Percentiles rank a stretch among this genome's conserved stretches.
Evolutionary conservation across 1,139 yeast species (phyloP).

Genomic region (Williopsis jadinii): DNA sequence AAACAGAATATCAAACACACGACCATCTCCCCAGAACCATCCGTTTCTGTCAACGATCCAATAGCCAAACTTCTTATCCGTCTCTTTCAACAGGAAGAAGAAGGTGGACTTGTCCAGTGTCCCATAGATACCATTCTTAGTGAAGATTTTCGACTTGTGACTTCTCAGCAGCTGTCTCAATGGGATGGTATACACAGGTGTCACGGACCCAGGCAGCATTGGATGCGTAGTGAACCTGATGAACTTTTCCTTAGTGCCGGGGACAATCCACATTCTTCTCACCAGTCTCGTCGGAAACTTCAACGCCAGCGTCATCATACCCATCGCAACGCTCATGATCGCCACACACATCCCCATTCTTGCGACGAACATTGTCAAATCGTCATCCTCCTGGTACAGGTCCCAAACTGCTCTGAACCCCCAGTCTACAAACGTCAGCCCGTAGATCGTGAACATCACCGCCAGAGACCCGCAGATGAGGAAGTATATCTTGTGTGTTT

Average conservation of each 20-base stretch:
- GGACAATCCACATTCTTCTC: slow-evolving; percentile 72
- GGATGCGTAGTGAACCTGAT: slow-evolving; percentile 70
- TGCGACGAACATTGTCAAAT: slow-evolving; percentile 27
- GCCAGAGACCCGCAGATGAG: slow-evolving; percentile 65
- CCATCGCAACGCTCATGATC: slow-evolving; percentile 34
- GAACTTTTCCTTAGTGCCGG: slow-evolving; percentile 33
- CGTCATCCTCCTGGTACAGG: slow-evolving; percentile 54
- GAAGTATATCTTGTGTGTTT: slow-evolving; percentile 74
- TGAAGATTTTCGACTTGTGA: slow-evolving; percentile 64
- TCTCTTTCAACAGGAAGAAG: slow-evolving; percentile 63
- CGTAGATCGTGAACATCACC: slow-evolving; percentile 60
- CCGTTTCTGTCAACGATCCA: slow-evolving; percentile 84
- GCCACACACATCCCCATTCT: slow-evolving; percentile 35
- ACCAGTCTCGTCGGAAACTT: slow-evolving; percentile 63
- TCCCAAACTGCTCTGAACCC: slow-evolving; percentile 48
- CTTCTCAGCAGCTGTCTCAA: slow-evolving; percentile 48
- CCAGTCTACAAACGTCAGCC: slow-evolving; percentile 57
- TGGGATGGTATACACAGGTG: slow-evolving; percentile 69
- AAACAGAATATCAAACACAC: slow-evolving; percentile 72
- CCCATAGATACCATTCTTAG: slow-evolving; percentile 83
- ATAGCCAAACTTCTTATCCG: slow-evolving; percentile 39
- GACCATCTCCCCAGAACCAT: slow-evolving; percentile 88
- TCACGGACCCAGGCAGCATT: slow-evolving; percentile 64
- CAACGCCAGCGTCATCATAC: slow-evolving; percentile 36
- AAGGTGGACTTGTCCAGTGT: slow-evolving; percentile 71